Percentiles rank a stretch among this genome's conserved stretches.
Conservation (phyloP, 106 monocot genomes). For the Vanilla planifolia region DNA sequence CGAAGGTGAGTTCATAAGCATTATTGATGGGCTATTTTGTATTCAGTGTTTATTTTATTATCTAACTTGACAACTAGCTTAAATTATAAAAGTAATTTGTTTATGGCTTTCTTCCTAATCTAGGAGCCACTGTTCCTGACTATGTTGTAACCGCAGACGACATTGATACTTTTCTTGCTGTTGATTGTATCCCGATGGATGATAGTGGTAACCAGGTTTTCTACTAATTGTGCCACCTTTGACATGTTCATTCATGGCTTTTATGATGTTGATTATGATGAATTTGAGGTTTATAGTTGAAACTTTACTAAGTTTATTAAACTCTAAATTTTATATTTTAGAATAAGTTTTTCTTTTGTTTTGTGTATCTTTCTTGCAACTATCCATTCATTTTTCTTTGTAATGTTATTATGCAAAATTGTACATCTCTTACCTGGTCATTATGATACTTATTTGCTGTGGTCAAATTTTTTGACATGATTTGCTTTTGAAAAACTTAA, state of each 20-base stretch:
- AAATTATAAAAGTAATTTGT: background rate
- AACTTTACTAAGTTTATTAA: no score
- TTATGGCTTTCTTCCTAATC: constrained; percentile 3
- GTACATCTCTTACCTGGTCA: no score
- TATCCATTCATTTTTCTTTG: no score
- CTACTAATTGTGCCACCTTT: constrained; percentile 2
- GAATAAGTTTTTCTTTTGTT: no score
- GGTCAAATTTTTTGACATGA: no score
- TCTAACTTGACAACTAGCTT: background rate
- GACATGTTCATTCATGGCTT: background rate
- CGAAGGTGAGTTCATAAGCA: constrained; percentile 40
- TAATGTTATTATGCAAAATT: no score
- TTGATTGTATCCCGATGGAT: constrained; percentile 93
- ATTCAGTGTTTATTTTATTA: background rate
- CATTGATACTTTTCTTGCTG: constrained; percentile 72
- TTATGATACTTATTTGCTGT: no score
- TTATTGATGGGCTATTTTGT: background rate
- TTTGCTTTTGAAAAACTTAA: no score
- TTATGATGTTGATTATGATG: background rate
- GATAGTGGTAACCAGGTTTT: constrained; percentile 72
- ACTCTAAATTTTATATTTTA: no score
- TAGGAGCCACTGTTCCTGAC: constrained; percentile 77
- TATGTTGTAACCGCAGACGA: constrained; percentile 95
- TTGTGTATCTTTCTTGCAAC: no score
- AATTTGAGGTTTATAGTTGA: background rate